phyloP scores from a whole-genome alignment of 2,329 filamentous ascomycete genomes.

The Aaosphaeria pasadenensis region DNA sequence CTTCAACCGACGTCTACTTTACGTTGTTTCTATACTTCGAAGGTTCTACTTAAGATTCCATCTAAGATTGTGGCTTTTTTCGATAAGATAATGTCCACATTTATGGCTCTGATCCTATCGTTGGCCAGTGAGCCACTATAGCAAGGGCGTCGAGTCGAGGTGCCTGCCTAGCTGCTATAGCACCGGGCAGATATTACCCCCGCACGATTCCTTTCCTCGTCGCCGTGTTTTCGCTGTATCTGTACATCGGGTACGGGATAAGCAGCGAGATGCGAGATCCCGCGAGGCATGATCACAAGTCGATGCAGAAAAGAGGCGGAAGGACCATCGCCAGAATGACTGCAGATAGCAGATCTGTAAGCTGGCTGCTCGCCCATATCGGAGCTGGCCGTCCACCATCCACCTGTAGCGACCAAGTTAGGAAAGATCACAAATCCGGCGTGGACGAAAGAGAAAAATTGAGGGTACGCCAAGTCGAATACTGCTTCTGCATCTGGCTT shows the following conservation, averaged over 20 bases:
- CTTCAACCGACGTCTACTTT: not conserved
- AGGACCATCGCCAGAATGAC: no score
- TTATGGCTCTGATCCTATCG: conserved; percentile 11
- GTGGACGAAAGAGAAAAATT: conserved; percentile 1
- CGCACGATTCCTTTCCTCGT: conserved; percentile 2
- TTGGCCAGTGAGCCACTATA: conserved; percentile 12
- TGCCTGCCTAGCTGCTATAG: conserved; percentile 23
- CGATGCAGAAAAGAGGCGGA: not conserved
- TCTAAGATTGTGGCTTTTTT: conserved; percentile 6
- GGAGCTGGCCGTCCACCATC: no score
- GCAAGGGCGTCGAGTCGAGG: conserved; percentile 1
- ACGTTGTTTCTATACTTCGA: not conserved
- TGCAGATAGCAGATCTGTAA: no score
- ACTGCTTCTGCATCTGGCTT: conserved; percentile 1
- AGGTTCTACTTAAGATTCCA: conserved; percentile 4
- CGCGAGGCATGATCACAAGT: not conserved
- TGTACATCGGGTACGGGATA: not conserved
- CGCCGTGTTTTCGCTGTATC: not conserved
- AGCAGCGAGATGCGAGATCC: no score
- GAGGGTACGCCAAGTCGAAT: conserved; percentile 9
- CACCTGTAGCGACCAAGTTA: no score
- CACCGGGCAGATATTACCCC: conserved; percentile 14
- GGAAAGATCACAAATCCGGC: not conserved
- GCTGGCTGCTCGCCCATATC: no score
- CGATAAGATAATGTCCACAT: conserved; percentile 7